Percentiles rank a stretch among this genome's conserved stretches.
Evolutionary conservation across 441 rosid species (phyloP).

Genomic region (Manihot esculenta): DNA sequence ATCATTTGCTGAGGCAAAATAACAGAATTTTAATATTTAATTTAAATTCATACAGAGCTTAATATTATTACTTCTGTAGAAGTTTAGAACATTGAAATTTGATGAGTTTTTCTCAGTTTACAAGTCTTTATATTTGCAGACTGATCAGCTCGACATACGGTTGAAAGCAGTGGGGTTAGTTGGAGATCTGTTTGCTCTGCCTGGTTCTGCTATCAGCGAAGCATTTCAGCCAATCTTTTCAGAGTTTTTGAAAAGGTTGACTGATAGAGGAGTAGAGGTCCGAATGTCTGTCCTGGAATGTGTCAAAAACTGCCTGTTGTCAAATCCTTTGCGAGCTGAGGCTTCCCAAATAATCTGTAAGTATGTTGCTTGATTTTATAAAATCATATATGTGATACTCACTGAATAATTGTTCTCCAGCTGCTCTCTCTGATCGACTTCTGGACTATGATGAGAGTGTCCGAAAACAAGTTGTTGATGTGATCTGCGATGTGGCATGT

Average conservation of each 20-base stretch:
- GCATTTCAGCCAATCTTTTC: slow-evolving; percentile 81
- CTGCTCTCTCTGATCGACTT: slow-evolving; percentile 95
- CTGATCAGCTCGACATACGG: slow-evolving; percentile 89
- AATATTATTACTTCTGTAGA: slow-evolving; percentile 7
- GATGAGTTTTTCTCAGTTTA: slow-evolving; percentile 27
- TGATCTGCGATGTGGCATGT: slow-evolving; percentile 83
- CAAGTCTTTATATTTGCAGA: slow-evolving; percentile 49
- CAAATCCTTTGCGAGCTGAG: slow-evolving; percentile 74
- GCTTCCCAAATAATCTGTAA: slow-evolving; percentile 84
- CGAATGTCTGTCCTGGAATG: slow-evolving; percentile 90
- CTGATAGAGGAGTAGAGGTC: slow-evolving; percentile 89
- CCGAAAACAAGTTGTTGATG: slow-evolving; percentile 94
- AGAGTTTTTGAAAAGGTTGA: slow-evolving; percentile 94
- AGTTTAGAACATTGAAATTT: slow-evolving; percentile 6
- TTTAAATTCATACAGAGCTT: not conserved
- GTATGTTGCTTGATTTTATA: slow-evolving; percentile 34
- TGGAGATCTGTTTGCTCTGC: slow-evolving; percentile 90
- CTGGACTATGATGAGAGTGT: slow-evolving; percentile 98
- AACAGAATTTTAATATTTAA: not conserved
- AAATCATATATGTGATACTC: slow-evolving; percentile 21
- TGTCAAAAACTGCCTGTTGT: slow-evolving; percentile 80
- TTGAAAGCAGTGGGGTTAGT: slow-evolving; percentile 84
- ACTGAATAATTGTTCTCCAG: slow-evolving; percentile 44
- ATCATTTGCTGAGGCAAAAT: not conserved
- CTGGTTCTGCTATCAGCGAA: slow-evolving; percentile 61